Evolutionary conservation across 2,329 filamentous ascomycete genomes (phyloP).

Genomic region (Colletotrichum acutatum): DNA sequence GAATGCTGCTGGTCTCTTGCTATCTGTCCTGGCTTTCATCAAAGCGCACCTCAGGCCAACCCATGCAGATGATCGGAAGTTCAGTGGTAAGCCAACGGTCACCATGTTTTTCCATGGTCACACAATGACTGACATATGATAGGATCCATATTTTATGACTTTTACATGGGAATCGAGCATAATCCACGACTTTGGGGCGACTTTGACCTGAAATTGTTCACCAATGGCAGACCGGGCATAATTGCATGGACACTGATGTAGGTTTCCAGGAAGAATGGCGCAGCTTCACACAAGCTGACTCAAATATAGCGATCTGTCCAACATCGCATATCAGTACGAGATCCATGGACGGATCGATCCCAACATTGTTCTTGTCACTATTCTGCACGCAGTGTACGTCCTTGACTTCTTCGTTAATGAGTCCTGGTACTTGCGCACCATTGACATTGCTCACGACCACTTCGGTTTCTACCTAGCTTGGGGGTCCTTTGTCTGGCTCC

Average conservation of each 20-base stretch:
- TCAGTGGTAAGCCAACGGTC: background rate
- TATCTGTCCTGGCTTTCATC: background rate
- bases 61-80: constrained; percentile 5
- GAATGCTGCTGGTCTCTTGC: constrained; percentile 46
- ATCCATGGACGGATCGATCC: background rate
- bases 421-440: constrained; percentile 59
- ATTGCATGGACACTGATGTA: constrained; percentile 59
- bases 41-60: background rate
- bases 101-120: background rate
- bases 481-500: constrained; percentile 58
- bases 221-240: constrained; percentile 59
- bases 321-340: background rate
- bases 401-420: constrained; percentile 62
- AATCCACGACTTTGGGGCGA: constrained; percentile 54
- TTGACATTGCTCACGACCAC: constrained; percentile 56
- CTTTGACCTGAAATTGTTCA: constrained; percentile 60
- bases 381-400: constrained; percentile 57
- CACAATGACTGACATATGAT: too few species aligned
- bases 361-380: constrained; percentile 52
- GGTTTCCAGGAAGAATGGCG: constrained; percentile 9
- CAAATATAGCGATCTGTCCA: background rate
- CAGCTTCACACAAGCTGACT: background rate
- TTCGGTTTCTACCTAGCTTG: constrained; percentile 57
- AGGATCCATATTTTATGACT: constrained; percentile 54
- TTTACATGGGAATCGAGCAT: constrained; percentile 59